A percentile compares a stretch with the other conserved stretches of the same genome.
Conservation (phyloP, 371 early-diverging fungal species). For the Batkoa obscura region DNA sequence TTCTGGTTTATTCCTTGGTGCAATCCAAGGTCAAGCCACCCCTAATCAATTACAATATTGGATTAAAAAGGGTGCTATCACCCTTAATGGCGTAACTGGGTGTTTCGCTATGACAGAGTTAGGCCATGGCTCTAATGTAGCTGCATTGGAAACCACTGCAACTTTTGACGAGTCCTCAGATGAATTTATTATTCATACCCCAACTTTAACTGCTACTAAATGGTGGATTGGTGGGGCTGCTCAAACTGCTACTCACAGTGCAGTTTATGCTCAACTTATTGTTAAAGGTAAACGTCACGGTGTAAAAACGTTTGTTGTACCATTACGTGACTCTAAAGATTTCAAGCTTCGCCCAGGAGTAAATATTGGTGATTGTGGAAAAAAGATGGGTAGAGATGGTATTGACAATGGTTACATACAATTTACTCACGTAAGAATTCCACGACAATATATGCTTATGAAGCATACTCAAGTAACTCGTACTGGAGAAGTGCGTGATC, state of each 20-base stretch:
- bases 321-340: slow-evolving; percentile 37
- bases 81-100: slow-evolving; percentile 47
- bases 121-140: slow-evolving; percentile 81
- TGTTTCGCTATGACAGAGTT: slow-evolving; percentile 88
- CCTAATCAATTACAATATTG: slow-evolving; percentile 71
- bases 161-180: slow-evolving; percentile 67
- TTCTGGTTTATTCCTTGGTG: slow-evolving; percentile 76
- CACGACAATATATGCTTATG: slow-evolving; percentile 68
- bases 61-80: slow-evolving; percentile 71
- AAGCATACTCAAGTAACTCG: slow-evolving; percentile 78
- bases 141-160: slow-evolving; percentile 83
- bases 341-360: slow-evolving; percentile 33
- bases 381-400: slow-evolving; percentile 66
- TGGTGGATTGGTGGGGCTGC: slow-evolving; percentile 94
- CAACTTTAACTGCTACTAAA: slow-evolving; percentile 76
- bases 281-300: slow-evolving; percentile 60
- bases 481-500: slow-evolving; percentile 45
- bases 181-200: slow-evolving; percentile 79
- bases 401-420: slow-evolving; percentile 74
- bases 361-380: slow-evolving; percentile 49
- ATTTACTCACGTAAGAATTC: slow-evolving; percentile 61
- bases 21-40: slow-evolving; percentile 73
- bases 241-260: slow-evolving; percentile 65
- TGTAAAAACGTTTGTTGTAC: slow-evolving; percentile 57
- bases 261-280: slow-evolving; percentile 62